These are phyloP conservation scores for Colletotrichum sp. DNA, from an alignment of 2,329 filamentous ascomycete species.

Conservation along the genomic window DNA sequence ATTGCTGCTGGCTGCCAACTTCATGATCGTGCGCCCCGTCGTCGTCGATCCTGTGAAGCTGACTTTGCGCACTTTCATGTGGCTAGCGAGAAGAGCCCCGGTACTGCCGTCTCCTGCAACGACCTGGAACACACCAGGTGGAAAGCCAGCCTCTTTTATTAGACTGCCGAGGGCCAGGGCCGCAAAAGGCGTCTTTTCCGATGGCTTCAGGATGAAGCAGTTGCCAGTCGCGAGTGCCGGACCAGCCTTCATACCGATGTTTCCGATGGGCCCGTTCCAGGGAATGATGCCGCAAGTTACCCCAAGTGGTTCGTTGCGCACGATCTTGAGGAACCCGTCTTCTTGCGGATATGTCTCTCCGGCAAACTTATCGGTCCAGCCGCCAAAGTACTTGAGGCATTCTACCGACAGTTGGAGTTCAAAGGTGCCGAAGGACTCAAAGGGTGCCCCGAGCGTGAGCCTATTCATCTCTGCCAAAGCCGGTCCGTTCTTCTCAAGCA, in stretches of 20 bases:
- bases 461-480: slow-evolving; percentile 44
- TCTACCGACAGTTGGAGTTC: slow-evolving; percentile 41
- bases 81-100: slow-evolving; percentile 28
- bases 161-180: slow-evolving; percentile 39
- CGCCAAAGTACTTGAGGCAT: slow-evolving; percentile 39
- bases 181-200: slow-evolving; percentile 46
- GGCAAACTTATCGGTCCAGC: slow-evolving; percentile 27
- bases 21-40: slow-evolving; percentile 70
- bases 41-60: slow-evolving; percentile 74
- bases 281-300: slow-evolving; percentile 36
- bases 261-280: slow-evolving; percentile 45
- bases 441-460: slow-evolving; percentile 51
- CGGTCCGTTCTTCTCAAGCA: slow-evolving; percentile 41
- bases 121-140: slow-evolving; percentile 47
- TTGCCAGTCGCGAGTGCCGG: slow-evolving; percentile 50
- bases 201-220: slow-evolving; percentile 48
- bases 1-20: slow-evolving; percentile 66
- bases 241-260: slow-evolving; percentile 42
- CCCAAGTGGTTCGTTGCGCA: slow-evolving; percentile 36
- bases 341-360: slow-evolving; percentile 34
- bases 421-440: slow-evolving; percentile 46
- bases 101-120: slow-evolving; percentile 44
- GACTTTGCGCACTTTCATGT: slow-evolving; percentile 55
- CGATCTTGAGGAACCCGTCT: slow-evolving; percentile 48
- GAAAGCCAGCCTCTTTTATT: slow-evolving; percentile 46